Evolutionary conservation across 2,329 filamentous ascomycete species (phyloP).

Genomic region (Cladosporium halotolerans): DNA sequence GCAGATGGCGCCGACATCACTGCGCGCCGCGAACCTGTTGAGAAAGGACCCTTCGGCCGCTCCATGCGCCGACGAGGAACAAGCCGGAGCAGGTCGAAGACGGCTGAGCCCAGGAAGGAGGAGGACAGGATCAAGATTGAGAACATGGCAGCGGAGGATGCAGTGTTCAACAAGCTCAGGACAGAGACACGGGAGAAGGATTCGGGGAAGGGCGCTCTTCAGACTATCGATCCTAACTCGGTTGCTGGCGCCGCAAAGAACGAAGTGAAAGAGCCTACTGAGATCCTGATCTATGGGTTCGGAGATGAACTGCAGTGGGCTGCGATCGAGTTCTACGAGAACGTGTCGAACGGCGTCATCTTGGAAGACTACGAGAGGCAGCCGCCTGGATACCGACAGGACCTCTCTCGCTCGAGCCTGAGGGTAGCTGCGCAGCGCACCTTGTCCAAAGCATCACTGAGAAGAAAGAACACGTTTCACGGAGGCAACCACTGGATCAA

Average conservation of each 20-base stretch:
- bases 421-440: slow-evolving; percentile 62
- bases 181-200: slow-evolving; percentile 26
- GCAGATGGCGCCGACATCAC: slow-evolving; percentile 10
- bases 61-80: slow-evolving; percentile 39
- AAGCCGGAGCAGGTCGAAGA: slow-evolving; percentile 43
- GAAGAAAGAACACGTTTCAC: slow-evolving; percentile 72
- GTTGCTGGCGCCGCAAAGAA: slow-evolving; percentile 29
- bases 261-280: slow-evolving; percentile 54
- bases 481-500: slow-evolving; percentile 86
- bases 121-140: slow-evolving; percentile 47
- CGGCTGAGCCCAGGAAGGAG: slow-evolving; percentile 53
- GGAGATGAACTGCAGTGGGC: slow-evolving; percentile 66
- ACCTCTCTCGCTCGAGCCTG: slow-evolving; percentile 66
- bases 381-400: slow-evolving; percentile 62
- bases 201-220: slow-evolving; percentile 18
- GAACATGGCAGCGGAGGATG: slow-evolving; percentile 41
- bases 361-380: slow-evolving; percentile 90
- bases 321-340: slow-evolving; percentile 81
- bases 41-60: slow-evolving; percentile 58
- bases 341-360: slow-evolving; percentile 69
- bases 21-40: slow-evolving; percentile 42
- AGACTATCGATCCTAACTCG: slow-evolving; percentile 25
- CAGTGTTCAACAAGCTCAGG: slow-evolving; percentile 36
- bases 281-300: slow-evolving; percentile 83
- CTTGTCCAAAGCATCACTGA: slow-evolving; percentile 65